These are phyloP conservation scores for Onygenales sp. DNA, from an alignment of 2,329 filamentous ascomycete genomes.

Conservation along the genomic window DNA sequence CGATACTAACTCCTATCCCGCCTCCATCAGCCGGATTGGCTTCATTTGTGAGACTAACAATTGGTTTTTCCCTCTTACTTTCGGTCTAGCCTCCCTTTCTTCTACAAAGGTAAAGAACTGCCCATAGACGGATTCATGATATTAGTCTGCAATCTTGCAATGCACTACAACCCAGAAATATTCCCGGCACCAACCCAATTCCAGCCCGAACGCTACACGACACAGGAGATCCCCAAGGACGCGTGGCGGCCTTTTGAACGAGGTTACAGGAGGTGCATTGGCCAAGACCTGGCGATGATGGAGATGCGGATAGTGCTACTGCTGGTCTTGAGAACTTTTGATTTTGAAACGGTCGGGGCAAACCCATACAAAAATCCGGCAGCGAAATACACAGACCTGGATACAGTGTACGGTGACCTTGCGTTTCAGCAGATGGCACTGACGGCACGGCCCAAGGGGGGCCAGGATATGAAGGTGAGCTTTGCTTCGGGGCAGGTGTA, in stretches of 20 bases:
- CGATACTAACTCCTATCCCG: not conserved
- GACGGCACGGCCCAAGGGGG: not conserved
- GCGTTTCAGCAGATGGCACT: conserved; percentile 2
- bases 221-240: conserved; percentile 22
- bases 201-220: conserved; percentile 22
- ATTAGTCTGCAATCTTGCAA: not conserved
- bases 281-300: conserved; percentile 40
- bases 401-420: not conserved
- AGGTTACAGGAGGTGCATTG: conserved; percentile 40
- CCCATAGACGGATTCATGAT: not conserved
- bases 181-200: conserved; percentile 16
- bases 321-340: conserved; percentile 16
- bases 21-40: not conserved
- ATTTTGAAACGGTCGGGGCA: conserved; percentile 12
- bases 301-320: conserved; percentile 25
- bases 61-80: not conserved
- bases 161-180: conserved; percentile 5
- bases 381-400: not conserved
- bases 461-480: conserved; percentile 3
- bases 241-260: conserved; percentile 43
- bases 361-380: conserved; percentile 4
- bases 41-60: not conserved
- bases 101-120: not conserved
- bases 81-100: not conserved
- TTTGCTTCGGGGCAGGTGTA: not conserved